Conservation (phyloP, 495 filamentous ascomycete species). For the Podospora conica region DNA sequence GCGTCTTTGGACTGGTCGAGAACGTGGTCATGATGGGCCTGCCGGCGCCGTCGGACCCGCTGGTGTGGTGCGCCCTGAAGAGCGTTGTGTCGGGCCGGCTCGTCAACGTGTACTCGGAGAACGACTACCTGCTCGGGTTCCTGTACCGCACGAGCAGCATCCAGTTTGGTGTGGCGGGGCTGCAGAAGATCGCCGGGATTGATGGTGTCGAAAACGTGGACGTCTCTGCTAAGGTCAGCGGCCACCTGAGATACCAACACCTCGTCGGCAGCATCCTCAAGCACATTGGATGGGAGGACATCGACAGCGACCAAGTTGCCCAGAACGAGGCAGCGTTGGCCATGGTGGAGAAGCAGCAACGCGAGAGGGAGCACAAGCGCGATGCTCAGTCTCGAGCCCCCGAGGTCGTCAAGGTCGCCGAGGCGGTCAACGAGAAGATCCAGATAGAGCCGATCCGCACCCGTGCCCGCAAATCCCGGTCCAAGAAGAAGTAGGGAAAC, state of each 20-base stretch:
- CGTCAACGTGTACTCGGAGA: conserved; percentile 54
- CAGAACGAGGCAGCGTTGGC: conserved; percentile 34
- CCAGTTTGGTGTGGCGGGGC: conserved; percentile 52
- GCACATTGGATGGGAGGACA: conserved; percentile 51
- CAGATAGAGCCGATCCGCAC: conserved; percentile 25
- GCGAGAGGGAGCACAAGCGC: conserved; percentile 25
- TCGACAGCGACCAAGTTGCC: conserved; percentile 39
- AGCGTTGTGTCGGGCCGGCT: conserved; percentile 51
- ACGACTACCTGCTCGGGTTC: conserved; percentile 57
- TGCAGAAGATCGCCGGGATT: conserved; percentile 49
- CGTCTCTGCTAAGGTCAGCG: conserved; percentile 47
- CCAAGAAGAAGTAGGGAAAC: conserved; percentile 15
- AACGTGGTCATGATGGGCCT: conserved; percentile 78
- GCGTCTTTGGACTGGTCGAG: conserved; percentile 82
- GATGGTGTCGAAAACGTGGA: conserved; percentile 53
- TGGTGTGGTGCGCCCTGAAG: conserved; percentile 48
- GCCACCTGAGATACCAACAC: conserved; percentile 51
- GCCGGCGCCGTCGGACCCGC: conserved; percentile 58
- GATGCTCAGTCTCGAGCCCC: conserved; percentile 8
- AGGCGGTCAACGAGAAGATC: conserved; percentile 16
- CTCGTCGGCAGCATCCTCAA: conserved; percentile 49
- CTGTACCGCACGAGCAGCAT: conserved; percentile 49
- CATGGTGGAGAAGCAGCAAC: conserved; percentile 18
- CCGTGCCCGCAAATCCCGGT: conserved; percentile 22
- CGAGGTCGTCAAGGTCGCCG: conserved; percentile 8